Evolutionary conservation across 805 yeast genomes (phyloP), one percentile per base, ranked within the genome.

Genomic region (Brettanomyces bruxellensis): DNA sequence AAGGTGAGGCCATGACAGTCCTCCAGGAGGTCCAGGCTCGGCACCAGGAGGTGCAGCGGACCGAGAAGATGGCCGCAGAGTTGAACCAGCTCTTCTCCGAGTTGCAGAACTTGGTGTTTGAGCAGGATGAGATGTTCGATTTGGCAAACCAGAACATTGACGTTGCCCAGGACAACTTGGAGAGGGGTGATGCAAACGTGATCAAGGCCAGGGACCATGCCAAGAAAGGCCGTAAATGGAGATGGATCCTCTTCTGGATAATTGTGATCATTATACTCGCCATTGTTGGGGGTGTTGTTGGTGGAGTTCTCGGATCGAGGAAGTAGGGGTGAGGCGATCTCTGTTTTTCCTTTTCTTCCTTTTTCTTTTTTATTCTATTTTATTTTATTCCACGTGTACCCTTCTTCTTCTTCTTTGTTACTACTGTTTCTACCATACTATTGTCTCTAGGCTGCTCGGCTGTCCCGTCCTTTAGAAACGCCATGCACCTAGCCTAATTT

Each of bases 51-150:
- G 79, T 93, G 60, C 85, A 87, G 70, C 86, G 88, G 72, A 83
- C 93, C 67, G 98, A 91, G 69, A 82, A 87, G 69, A 84, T 96
- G 49, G 89, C 93, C 86, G 88, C 91, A 35, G 99, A 93, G 68
- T 78, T 93, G 67, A 86, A 95, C 38, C 95, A 87, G 71, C 78
- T 93, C 64, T 89, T 93, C 73, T 85, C 84, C 60, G 98, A 93
- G 64, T 87, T 93, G 93, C 97, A 93, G 69, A 86, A 86, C 61
- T 73, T 93, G 68, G 97, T 91, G 42, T 88, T 91, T 55, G 96
- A 90, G 69, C 98, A 93, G 71, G 96, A 90, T 66, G 88, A 79
- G 56, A 81, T 84, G 51, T 82, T 93, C 55, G 86, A 83, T 61
- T 85, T 81, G 60, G 80, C 88, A 53, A 89, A 89, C 62, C 80